A percentile compares a stretch with the other conserved stretches of the same genome.
Evolutionary conservation across 2,329 filamentous ascomycete genomes (phyloP).

Genomic region (Colletotrichum eleusines): DNA sequence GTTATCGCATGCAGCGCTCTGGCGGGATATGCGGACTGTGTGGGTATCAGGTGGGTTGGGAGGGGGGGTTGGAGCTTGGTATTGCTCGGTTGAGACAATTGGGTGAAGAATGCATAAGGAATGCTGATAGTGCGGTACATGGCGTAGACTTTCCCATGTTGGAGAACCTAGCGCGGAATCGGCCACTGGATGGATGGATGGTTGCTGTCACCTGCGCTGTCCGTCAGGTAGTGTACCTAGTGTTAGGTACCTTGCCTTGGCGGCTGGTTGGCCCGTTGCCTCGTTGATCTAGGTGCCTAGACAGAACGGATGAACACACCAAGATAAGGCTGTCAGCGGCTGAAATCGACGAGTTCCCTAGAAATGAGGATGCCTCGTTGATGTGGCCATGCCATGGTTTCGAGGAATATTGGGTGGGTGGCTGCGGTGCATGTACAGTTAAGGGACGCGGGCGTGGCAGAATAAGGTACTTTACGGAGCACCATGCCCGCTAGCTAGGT

Average conservation of each 20-base stretch:
- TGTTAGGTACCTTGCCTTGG: constrained; percentile 23
- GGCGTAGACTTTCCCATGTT: background rate
- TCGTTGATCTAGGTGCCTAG: too few species aligned
- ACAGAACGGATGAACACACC: background rate
- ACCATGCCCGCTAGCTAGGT: background rate
- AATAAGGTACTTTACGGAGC: background rate
- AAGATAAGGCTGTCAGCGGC: constrained; percentile 4
- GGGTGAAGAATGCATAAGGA: constrained; percentile 33
- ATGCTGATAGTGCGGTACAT: constrained; percentile 37
- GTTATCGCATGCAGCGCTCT: constrained; percentile 42
- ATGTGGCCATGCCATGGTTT: constrained; percentile 2
- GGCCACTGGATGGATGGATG: background rate
- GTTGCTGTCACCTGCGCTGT: constrained; percentile 12
- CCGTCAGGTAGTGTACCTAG: constrained; percentile 6
- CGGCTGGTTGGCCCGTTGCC: background rate
- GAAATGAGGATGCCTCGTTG: background rate
- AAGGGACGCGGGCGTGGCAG: background rate
- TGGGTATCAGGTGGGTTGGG: constrained; percentile 33
- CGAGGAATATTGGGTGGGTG: constrained; percentile 1
- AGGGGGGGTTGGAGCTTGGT: constrained; percentile 36
- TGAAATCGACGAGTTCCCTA: background rate
- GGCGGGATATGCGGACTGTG: constrained; percentile 38
- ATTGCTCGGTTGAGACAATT: constrained; percentile 19
- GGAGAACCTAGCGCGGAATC: constrained; percentile 9
- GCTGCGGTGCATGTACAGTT: too few species aligned